Conservation (phyloP, 495 filamentous ascomycete species). For the Lophiotrema nucula region DNA sequence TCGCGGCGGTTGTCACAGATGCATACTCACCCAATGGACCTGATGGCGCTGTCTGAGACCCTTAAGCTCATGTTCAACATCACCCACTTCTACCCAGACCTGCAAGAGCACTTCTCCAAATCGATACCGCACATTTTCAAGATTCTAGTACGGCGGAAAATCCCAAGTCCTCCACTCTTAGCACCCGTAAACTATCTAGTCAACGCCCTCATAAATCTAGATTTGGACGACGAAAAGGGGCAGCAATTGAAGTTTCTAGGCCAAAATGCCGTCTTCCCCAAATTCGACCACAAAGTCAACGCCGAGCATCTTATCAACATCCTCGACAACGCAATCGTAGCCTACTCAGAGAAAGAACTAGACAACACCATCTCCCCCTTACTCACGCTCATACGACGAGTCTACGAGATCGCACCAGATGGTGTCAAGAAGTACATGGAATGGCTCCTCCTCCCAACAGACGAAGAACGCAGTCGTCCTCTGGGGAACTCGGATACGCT, state of each 20-base stretch:
- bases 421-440: slow-evolving; percentile 63
- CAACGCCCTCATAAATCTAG: slow-evolving; percentile 77
- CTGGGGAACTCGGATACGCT: slow-evolving; percentile 75
- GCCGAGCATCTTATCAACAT: slow-evolving; percentile 71
- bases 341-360: slow-evolving; percentile 63
- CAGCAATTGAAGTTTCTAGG: slow-evolving; percentile 24
- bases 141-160: slow-evolving; percentile 59
- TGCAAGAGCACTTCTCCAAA: slow-evolving; percentile 58
- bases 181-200: slow-evolving; percentile 63
- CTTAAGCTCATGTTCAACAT: slow-evolving; percentile 90
- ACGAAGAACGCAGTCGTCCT: slow-evolving; percentile 70
- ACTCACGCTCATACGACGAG: slow-evolving; percentile 64
- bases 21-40: slow-evolving; percentile 60
- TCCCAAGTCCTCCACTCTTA: slow-evolving; percentile 59
- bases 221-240: slow-evolving; percentile 56
- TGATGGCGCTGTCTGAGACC: slow-evolving; percentile 78
- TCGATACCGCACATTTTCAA: slow-evolving; percentile 71
- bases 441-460: slow-evolving; percentile 69
- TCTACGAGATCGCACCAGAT: slow-evolving; percentile 72
- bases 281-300: slow-evolving; percentile 57
- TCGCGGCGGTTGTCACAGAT: slow-evolving; percentile 16
- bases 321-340: slow-evolving; percentile 62
- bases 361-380: slow-evolving; percentile 69
- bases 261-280: slow-evolving; percentile 58
- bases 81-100: slow-evolving; percentile 65